A percentile compares a stretch with the other conserved stretches of the same genome.
Evolutionary conservation across 1,284 basidiomycete genomes (phyloP).

Genomic region (Cryptococcus sp.): DNA sequence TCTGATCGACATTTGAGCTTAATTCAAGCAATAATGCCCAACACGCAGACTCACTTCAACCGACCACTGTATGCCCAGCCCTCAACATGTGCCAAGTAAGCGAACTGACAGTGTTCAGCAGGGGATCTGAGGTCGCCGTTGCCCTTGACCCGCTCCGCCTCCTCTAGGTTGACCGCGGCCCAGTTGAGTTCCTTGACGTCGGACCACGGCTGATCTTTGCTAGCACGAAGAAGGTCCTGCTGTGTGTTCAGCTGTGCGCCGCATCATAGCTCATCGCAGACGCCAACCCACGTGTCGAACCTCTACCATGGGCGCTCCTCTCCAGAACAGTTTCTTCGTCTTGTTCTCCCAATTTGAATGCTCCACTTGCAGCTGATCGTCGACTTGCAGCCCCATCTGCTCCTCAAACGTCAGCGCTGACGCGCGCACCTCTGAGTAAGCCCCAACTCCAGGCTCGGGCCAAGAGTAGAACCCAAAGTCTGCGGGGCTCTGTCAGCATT

Average conservation of each 20-base stretch:
- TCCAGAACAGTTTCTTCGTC: constrained; percentile 41
- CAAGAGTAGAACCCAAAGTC: constrained; percentile 47
- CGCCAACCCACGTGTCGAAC: constrained; percentile 29
- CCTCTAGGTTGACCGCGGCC: constrained; percentile 28
- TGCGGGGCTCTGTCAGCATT: background rate
- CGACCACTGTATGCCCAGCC: constrained; percentile 46
- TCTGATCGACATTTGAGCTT: constrained; percentile 7
- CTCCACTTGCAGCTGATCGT: constrained; percentile 3
- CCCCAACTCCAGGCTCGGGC: constrained; percentile 43
- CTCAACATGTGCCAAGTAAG: constrained; percentile 47
- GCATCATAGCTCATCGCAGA: background rate
- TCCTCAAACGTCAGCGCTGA: constrained; percentile 31
- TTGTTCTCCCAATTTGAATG: constrained; percentile 36
- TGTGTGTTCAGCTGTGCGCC: background rate
- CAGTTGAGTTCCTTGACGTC: constrained; percentile 33
- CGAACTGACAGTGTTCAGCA: constrained; percentile 47
- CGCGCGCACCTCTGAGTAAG: constrained; percentile 35
- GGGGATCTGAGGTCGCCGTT: constrained; percentile 33
- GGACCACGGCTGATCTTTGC: constrained; percentile 29
- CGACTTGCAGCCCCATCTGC: constrained; percentile 13
- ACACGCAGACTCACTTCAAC: constrained; percentile 31
- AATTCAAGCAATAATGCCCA: background rate
- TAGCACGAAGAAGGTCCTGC: constrained; percentile 36
- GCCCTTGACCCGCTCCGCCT: constrained; percentile 13
- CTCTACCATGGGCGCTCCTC: constrained; percentile 40